phyloP scores from a whole-genome alignment of 2,329 filamentous ascomycete species.

The Colletotrichum spaethianum region DNA sequence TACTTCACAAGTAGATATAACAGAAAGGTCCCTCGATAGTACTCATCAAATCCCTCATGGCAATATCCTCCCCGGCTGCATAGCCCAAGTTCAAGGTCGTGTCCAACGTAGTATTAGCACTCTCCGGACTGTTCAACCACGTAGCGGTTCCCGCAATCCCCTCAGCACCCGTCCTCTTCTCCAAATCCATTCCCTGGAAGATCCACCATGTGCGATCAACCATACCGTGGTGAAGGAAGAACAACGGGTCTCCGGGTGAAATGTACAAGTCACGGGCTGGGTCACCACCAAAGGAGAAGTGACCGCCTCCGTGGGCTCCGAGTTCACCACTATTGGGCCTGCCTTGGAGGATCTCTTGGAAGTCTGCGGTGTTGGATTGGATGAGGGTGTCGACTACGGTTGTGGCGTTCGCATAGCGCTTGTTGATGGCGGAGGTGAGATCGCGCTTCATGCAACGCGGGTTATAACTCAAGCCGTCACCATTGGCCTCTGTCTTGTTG shows the following conservation, averaged over 20 bases:
- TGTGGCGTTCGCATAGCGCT: constrained; percentile 46
- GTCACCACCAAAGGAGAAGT: constrained; percentile 50
- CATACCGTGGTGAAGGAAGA: constrained; percentile 50
- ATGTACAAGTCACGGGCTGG: constrained; percentile 56
- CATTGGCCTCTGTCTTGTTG: constrained; percentile 33
- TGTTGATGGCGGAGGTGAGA: constrained; percentile 45
- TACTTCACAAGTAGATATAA: constrained; percentile 45
- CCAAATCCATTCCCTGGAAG: constrained; percentile 47
- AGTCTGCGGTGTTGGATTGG: constrained; percentile 54
- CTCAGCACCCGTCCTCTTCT: constrained; percentile 44
- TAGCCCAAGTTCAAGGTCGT: constrained; percentile 44
- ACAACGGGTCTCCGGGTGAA: constrained; percentile 52
- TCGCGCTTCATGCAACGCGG: constrained; percentile 60
- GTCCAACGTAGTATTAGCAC: constrained; percentile 43
- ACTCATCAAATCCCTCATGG: constrained; percentile 47
- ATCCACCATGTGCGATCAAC: constrained; percentile 48
- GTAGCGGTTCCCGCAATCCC: constrained; percentile 45
- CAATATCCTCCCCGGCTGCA: constrained; percentile 41
- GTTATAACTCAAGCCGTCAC: constrained; percentile 53
- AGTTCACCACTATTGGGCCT: constrained; percentile 46
- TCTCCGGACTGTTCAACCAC: constrained; percentile 45
- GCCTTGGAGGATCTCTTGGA: constrained; percentile 62
- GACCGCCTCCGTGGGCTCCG: constrained; percentile 40
- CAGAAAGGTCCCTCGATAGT: constrained; percentile 45
- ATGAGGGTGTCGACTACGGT: constrained; percentile 55